Conservation (phyloP, 805 yeast genomes). For the Pichia exigua region DNA sequence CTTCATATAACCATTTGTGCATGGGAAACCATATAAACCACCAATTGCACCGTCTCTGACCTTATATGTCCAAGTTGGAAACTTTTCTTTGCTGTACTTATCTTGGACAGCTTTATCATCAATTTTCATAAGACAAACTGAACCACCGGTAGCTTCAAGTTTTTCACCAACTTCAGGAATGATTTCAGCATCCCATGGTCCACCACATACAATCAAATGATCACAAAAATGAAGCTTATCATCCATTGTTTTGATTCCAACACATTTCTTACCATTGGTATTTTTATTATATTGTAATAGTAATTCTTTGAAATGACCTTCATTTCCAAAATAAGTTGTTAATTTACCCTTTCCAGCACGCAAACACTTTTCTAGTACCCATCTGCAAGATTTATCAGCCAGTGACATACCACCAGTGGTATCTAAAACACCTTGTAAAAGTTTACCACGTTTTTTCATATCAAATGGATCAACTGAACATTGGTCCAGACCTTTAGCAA, state of each 20-base stretch:
- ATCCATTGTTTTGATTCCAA: slow-evolving; percentile 23
- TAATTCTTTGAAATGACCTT: slow-evolving; percentile 12
- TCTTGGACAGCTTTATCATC: slow-evolving; percentile 10
- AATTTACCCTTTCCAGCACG: slow-evolving; percentile 16
- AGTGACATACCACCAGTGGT: slow-evolving; percentile 26
- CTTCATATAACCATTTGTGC: slow-evolving; percentile 22
- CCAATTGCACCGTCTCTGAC: slow-evolving; percentile 26
- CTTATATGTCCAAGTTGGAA: slow-evolving; percentile 27
- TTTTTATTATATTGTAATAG: slow-evolving; percentile 9
- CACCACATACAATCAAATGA: slow-evolving; percentile 20
- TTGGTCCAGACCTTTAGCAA: slow-evolving; percentile 8
- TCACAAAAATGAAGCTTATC: slow-evolving; percentile 17
- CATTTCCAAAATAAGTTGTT: slow-evolving; percentile 17
- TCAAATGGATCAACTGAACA: slow-evolving; percentile 14
- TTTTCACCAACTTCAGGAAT: slow-evolving; percentile 24
- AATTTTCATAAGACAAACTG: slow-evolving; percentile 23
- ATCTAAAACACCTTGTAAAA: slow-evolving; percentile 22
- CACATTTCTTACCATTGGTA: slow-evolving; percentile 13
- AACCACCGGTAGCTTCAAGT: slow-evolving; percentile 27
- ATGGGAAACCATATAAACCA: slow-evolving; percentile 27
- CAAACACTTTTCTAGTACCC: slow-evolving; percentile 22
- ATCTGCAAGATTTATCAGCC: slow-evolving; percentile 28
- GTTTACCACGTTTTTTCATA: slow-evolving; percentile 9
- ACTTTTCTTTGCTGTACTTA: slow-evolving; percentile 17
- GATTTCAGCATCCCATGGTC: slow-evolving; percentile 24